Base-by-base conservation (phyloP, 2,329 filamentous ascomycete genomes). In the Verticillium dahliae region DNA sequence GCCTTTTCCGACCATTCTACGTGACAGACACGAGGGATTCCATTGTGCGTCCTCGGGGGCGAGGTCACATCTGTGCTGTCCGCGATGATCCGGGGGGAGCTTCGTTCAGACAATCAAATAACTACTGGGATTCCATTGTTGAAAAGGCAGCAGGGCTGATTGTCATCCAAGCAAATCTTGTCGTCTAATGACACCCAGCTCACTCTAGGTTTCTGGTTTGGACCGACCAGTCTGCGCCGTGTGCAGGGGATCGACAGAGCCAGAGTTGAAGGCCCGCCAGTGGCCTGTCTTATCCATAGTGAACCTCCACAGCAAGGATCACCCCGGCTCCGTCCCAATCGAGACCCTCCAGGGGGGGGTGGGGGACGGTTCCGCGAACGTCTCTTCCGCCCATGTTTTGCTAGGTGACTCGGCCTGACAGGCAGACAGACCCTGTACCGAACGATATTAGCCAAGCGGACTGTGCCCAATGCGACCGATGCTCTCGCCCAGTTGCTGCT, bases 211-310 rank as follows among this genome's bases (percentile, higher is more conserved):
- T 18, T 18, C 39, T 45, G 39, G 9, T 7, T 22, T 10, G 39
- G 15, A 37, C 35, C n/a, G 39, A 15, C 39, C 5, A n/a, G 39
- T n/a, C 45, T 18, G 45, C 45, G 45, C 45, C 45, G 45, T 18
- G n/a, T 18, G 45, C 45, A 52, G 45, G 45, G 18, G 57, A 58
- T 58, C 57, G 57, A 58, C 57, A 50, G 38, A 58, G 13, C 10
- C n/a, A 52, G 45, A 52, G 45, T 52, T 52, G 45, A 18, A 52
- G 45, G 37, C 56, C 56, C n/a, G 37, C 57, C 22, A 31, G 38
- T 37, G 57, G 27, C 57, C 57, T 58, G 39, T 58, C 57, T 41
- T 41, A 58, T 58, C 39, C 38, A 58, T 58, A 39, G 38, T 33
- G 27, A 37, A 31, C 45, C 45, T 10, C 9, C 6, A 10, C 18